A percentile compares a stretch with the other conserved stretches of the same genome.
These are phyloP conservation scores for Arachis hypogaea DNA, from an alignment of 306 rosid species.

Conservation along the genomic window DNA sequence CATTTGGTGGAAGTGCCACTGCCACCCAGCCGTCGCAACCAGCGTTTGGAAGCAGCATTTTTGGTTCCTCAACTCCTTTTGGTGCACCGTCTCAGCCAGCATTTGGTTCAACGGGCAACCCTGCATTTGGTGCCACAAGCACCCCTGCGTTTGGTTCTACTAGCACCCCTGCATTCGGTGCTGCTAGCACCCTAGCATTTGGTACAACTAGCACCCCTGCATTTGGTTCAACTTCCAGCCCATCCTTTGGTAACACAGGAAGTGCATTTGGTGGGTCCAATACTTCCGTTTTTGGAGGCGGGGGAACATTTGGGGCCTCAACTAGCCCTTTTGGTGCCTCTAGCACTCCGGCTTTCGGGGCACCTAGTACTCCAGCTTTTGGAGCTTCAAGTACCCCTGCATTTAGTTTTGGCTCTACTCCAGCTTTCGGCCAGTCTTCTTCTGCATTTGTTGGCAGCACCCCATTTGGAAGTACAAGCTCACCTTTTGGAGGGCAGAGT, in stretches of 20 bases:
- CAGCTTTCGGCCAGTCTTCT: slow-evolving; percentile 74
- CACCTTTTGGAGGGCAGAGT: slow-evolving; percentile 82
- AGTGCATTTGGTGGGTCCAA: slow-evolving; percentile 63
- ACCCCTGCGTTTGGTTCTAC: slow-evolving; percentile 57
- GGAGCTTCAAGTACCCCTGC: slow-evolving; percentile 74
- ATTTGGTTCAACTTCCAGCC: slow-evolving; percentile 72
- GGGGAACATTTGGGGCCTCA: slow-evolving; percentile 76
- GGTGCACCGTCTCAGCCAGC: slow-evolving; percentile 68
- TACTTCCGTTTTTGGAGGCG: slow-evolving; percentile 71
- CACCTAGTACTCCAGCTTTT: slow-evolving; percentile 57
- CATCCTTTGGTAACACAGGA: slow-evolving; percentile 70
- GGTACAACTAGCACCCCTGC: slow-evolving; percentile 53
- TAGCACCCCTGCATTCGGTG: slow-evolving; percentile 58
- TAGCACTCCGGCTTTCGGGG: slow-evolving; percentile 60
- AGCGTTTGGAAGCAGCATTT: slow-evolving; percentile 82
- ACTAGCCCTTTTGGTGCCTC: slow-evolving; percentile 64
- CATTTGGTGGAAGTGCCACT: slow-evolving; percentile 63
- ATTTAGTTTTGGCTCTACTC: slow-evolving; percentile 67
- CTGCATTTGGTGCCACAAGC: slow-evolving; percentile 50
- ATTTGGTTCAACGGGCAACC: slow-evolving; percentile 52
- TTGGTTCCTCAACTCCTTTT: slow-evolving; percentile 86
- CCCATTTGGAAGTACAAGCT: slow-evolving; percentile 61
- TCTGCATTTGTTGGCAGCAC: slow-evolving; percentile 77
- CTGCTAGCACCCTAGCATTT: slow-evolving; percentile 50
- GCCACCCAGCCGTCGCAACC: slow-evolving; percentile 74